phyloP scores from a whole-genome alignment of 495 filamentous ascomycete species.

The Aspergillus sclerotioniger region DNA sequence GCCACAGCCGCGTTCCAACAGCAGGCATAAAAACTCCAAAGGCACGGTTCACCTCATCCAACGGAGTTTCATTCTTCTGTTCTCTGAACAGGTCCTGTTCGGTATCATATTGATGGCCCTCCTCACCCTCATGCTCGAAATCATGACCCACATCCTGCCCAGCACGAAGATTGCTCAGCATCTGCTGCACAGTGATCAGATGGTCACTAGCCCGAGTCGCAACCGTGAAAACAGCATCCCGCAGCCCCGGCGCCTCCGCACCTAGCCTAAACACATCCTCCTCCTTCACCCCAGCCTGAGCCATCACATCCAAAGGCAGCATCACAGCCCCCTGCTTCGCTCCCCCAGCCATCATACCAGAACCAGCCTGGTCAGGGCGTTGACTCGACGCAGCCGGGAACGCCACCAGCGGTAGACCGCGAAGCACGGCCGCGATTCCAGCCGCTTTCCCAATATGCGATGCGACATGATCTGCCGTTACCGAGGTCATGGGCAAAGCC shows the following conservation, averaged over 20 bases:
- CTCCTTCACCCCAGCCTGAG: conserved; percentile 71
- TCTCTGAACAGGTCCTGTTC: conserved; percentile 9
- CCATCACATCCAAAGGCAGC: conserved; percentile 88
- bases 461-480: conserved; percentile 89
- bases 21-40: conserved; percentile 81
- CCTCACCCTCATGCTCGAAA: conserved; percentile 80
- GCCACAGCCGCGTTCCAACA: conserved; percentile 73
- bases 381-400: conserved; percentile 47
- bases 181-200: conserved; percentile 87
- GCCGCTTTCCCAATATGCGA: conserved; percentile 92
- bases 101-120: conserved; percentile 63
- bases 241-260: conserved; percentile 68
- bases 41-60: conserved; percentile 58
- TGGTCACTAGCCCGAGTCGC: conserved; percentile 94
- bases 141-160: conserved; percentile 75
- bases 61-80: conserved; percentile 40
- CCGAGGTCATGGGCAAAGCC: conserved; percentile 67
- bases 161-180: conserved; percentile 74
- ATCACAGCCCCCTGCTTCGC: conserved; percentile 63
- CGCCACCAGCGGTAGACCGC: conserved; percentile 80
- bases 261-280: conserved; percentile 87
- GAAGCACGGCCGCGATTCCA: conserved; percentile 79
- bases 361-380: conserved; percentile 22
- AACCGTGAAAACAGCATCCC: conserved; percentile 87
- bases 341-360: conserved; percentile 34